phyloP scores from a whole-genome alignment of 73 alveolate species.

The Effrenium voratum region DNA sequence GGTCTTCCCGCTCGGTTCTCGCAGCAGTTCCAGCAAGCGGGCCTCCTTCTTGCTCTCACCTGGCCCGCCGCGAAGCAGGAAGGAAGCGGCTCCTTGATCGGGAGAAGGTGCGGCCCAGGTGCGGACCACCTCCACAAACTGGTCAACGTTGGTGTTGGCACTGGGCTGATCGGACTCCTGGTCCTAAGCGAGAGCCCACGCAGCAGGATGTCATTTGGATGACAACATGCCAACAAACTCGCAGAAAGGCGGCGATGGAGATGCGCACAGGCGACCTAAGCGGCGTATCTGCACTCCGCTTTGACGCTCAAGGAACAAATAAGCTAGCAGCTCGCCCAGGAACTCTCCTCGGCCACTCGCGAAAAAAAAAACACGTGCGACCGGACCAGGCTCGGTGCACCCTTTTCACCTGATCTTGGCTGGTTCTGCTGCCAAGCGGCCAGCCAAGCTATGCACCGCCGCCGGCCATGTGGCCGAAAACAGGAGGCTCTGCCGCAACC shows the following conservation, averaged over 20 bases:
- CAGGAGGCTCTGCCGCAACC: constrained; percentile 37
- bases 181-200: not conserved
- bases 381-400: no score
- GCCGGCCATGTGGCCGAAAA: constrained; percentile 62
- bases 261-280: constrained; percentile 48
- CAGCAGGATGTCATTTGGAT: not conserved
- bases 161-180: constrained; percentile 27
- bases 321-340: no score
- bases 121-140: constrained; percentile 50
- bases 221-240: not conserved
- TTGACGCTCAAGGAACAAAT: no score
- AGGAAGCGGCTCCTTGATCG: no score
- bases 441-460: constrained; percentile 65
- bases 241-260: constrained; percentile 18
- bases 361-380: no score
- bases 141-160: constrained; percentile 61
- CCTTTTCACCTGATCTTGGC: no score
- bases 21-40: constrained; percentile 42
- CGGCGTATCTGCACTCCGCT: not conserved
- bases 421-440: no score
- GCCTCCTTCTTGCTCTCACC: constrained; percentile 56
- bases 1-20: not conserved
- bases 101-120: not conserved
- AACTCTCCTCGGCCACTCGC: no score
- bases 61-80: not conserved